Evolutionary conservation across 768 basidiomycete genomes (phyloP).

Genomic region (Trametes villosa): DNA sequence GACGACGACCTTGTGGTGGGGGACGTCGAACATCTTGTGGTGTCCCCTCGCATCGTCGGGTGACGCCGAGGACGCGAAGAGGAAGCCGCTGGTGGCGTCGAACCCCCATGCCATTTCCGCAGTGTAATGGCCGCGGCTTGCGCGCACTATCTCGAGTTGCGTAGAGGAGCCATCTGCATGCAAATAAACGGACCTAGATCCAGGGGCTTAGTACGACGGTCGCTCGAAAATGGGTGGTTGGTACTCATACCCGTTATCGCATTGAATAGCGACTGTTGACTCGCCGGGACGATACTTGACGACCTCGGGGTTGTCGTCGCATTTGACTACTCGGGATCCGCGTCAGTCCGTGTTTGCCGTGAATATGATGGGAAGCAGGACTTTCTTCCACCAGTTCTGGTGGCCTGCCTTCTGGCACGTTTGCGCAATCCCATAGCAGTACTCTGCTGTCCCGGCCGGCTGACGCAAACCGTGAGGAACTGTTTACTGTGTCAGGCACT

Average conservation of each 20-base stretch:
- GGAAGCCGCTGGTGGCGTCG: neutral
- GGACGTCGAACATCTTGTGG: constrained; percentile 22
- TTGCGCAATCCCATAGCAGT: constrained; percentile 45
- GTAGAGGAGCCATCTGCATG: neutral
- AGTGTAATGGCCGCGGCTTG: constrained; percentile 6
- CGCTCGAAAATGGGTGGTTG: neutral
- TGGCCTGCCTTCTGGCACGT: constrained; percentile 26
- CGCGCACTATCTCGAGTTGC: neutral
- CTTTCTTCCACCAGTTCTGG: neutral
- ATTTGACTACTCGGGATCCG: neutral
- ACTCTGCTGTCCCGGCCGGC: constrained; percentile 51
- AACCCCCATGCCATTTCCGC: constrained; percentile 23
- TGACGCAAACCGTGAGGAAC: constrained; percentile 47
- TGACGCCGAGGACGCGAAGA: constrained; percentile 20
- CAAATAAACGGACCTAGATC: constrained; percentile 4
- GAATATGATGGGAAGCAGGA: neutral
- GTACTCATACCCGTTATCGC: constrained; percentile 24
- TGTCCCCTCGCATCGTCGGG: neutral
- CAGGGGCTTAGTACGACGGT: neutral
- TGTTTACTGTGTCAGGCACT: constrained; percentile 26
- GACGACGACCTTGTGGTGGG: neutral
- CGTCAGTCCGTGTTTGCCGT: neutral
- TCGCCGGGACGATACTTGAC: constrained; percentile 14
- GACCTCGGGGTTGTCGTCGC: constrained; percentile 17
- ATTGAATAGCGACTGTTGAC: constrained; percentile 9